Conservation (phyloP, 208 protist genomes). For the Trypanosomatidae sp. region DNA sequence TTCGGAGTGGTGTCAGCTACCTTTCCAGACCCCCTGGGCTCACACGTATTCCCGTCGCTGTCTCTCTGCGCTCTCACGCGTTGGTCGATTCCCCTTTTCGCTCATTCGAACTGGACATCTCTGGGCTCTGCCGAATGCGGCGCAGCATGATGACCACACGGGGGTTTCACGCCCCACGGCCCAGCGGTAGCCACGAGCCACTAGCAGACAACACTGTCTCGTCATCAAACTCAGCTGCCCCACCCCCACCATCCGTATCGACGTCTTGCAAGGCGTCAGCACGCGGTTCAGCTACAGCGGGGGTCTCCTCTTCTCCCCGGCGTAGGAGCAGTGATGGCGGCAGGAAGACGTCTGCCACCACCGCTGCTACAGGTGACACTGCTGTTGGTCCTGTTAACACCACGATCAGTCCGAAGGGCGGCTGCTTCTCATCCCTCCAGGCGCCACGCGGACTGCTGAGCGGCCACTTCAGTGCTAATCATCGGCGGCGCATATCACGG, state of each 20-base stretch:
- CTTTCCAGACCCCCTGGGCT: not conserved
- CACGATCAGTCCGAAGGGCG: not conserved
- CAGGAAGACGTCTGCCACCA: not conserved
- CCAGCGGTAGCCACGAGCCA: slow-evolving; percentile 13
- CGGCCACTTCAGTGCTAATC: slow-evolving; percentile 28
- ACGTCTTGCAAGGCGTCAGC: not conserved
- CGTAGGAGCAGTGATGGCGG: not conserved
- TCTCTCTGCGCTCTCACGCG: not conserved
- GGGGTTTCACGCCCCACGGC: slow-evolving; percentile 52
- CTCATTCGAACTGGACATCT: not conserved
- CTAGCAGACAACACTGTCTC: not conserved
- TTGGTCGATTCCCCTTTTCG: not conserved
- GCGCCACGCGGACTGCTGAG: slow-evolving; percentile 3
- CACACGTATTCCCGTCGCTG: not conserved
- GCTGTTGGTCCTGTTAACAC: not conserved
- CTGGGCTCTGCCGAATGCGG: slow-evolving; percentile 27
- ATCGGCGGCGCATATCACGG: slow-evolving; percentile 13
- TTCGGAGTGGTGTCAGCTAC: not conserved
- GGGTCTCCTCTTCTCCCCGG: not conserved
- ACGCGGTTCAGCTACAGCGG: not conserved
- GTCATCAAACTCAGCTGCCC: not conserved
- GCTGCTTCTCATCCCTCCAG: not conserved
- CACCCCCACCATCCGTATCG: not conserved
- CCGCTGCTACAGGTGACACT: not conserved
- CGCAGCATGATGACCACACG: slow-evolving; percentile 35